A percentile compares a stretch with the other conserved stretches of the same genome.
Conservation (phyloP, 192 early-diverging fungal genomes). For the Coemansia sp. region DNA sequence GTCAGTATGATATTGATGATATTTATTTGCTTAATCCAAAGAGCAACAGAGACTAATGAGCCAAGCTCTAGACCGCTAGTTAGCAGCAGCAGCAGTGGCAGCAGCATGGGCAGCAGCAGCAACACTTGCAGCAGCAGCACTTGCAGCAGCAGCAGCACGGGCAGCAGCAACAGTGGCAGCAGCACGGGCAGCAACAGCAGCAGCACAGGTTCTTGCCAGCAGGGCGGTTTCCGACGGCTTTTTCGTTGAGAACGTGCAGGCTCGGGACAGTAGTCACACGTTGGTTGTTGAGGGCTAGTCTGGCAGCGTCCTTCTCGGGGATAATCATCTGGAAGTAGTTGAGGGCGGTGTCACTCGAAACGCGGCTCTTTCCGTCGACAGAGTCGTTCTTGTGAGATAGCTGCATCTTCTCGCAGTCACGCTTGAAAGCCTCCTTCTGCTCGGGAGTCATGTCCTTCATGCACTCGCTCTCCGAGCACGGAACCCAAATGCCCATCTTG, state of each 20-base stretch:
- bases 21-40: not conserved
- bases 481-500: constrained; percentile 27
- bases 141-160: constrained; percentile 39
- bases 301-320: constrained; percentile 16
- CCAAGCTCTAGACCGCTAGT: not conserved
- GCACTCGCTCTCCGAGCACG: constrained; percentile 47
- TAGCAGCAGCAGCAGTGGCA: constrained; percentile 34
- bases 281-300: constrained; percentile 6
- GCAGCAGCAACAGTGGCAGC: constrained; percentile 36
- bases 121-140: constrained; percentile 28
- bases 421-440: constrained; percentile 39
- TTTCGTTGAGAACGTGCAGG: constrained; percentile 8
- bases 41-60: not conserved
- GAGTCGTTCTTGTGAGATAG: constrained; percentile 12
- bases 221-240: constrained; percentile 36
- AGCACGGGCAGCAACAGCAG: constrained; percentile 38
- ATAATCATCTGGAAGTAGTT: constrained; percentile 41
- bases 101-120: constrained; percentile 34
- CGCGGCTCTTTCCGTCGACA: constrained; percentile 38
- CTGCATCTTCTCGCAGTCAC: constrained; percentile 40
- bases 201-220: constrained; percentile 47
- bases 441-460: constrained; percentile 37
- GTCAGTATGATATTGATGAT: not conserved
- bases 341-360: constrained; percentile 19
- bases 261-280: constrained; percentile 6